Evolutionary conservation across 192 early-diverging fungal genomes (phyloP).

Genomic region (Podila minutissima): DNA sequence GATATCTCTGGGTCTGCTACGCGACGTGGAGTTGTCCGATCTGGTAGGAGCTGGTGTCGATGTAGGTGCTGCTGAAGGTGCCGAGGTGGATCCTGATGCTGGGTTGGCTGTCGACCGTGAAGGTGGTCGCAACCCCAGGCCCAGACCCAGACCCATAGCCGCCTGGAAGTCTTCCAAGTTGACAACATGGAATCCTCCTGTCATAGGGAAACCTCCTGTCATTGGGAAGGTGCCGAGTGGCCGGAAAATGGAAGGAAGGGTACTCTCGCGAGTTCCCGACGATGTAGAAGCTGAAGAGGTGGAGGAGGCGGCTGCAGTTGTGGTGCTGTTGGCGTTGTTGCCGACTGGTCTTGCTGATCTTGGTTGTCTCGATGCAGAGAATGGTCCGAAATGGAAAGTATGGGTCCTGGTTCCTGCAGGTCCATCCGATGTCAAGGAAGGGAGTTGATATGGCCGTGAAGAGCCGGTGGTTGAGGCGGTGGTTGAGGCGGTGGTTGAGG

Average conservation of each 20-base stretch:
- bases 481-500: background rate
- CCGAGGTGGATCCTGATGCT: no score
- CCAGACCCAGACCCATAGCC: no score
- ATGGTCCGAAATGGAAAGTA: conserved; percentile 14
- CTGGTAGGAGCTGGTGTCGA: background rate
- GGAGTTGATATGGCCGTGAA: background rate
- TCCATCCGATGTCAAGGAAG: background rate
- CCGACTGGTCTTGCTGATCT: background rate
- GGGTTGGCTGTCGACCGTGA: no score
- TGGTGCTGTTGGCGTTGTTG: background rate
- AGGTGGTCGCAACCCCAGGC: no score
- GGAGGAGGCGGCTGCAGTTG: background rate
- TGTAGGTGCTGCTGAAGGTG: background rate
- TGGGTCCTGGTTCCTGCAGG: background rate
- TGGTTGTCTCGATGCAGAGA: background rate
- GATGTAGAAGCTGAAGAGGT: no score
- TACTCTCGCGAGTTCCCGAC: background rate
- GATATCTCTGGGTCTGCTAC: background rate
- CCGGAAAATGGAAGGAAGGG: background rate
- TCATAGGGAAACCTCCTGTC: conserved; percentile 25
- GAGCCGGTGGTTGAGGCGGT: background rate
- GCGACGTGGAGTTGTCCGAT: background rate
- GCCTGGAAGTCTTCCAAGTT: no score
- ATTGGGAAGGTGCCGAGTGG: conserved; percentile 10
- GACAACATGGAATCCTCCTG: conserved; percentile 2